Conservation (phyloP, 2,329 filamentous ascomycete genomes). For the Talaromyces sp. region DNA sequence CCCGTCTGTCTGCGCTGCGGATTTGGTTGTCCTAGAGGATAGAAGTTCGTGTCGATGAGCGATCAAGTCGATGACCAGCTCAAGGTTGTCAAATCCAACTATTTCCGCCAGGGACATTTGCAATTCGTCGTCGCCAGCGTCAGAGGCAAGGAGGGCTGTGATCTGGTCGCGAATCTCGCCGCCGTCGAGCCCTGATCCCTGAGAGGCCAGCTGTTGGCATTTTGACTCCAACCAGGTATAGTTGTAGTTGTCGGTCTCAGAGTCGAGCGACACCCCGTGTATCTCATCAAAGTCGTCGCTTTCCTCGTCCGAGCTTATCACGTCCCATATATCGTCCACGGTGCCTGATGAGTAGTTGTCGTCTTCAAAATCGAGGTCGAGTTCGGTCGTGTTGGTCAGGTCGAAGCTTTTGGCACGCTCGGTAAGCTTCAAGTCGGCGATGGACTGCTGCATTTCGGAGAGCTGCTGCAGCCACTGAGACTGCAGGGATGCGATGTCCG, state of each 20-base stretch:
- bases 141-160: conserved; percentile 65
- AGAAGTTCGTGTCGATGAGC: conserved; percentile 67
- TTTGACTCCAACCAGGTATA: conserved; percentile 66
- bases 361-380: conserved; percentile 60
- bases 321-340: conserved; percentile 85
- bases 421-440: conserved; percentile 64
- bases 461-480: conserved; percentile 81
- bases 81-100: conserved; percentile 86
- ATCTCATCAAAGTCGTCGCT: conserved; percentile 60
- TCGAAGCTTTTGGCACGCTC: conserved; percentile 41
- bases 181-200: conserved; percentile 62
- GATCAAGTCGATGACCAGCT: conserved; percentile 89
- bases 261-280: conserved; percentile 33
- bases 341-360: conserved; percentile 55
- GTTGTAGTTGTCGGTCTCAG: conserved; percentile 42
- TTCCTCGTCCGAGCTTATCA: conserved; percentile 69
- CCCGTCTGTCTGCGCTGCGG: conserved; percentile 39
- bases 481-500: conserved; percentile 35
- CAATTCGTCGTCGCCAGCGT: conserved; percentile 74
- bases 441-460: conserved; percentile 76
- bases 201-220: conserved; percentile 61
- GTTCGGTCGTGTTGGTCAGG: conserved; percentile 41
- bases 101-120: conserved; percentile 86
- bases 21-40: conserved; percentile 27
- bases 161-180: conserved; percentile 74